A percentile compares a stretch with the other conserved stretches of the same genome.
Evolutionary conservation across 108 stramenopile species (phyloP).

Genomic region (Phaeodactylum tricornutum): DNA sequence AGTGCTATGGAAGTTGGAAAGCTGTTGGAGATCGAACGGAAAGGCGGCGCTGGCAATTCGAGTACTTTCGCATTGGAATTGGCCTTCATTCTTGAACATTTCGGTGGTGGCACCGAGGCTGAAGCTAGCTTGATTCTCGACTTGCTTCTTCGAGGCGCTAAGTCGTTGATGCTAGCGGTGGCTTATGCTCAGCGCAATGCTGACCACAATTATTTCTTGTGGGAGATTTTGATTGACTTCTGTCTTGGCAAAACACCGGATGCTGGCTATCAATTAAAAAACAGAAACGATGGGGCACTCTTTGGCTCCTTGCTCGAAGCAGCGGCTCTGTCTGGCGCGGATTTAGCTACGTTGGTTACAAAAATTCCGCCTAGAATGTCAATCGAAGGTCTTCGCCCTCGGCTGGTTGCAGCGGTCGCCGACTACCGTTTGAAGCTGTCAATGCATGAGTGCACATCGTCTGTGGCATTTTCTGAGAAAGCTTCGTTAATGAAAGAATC

Average conservation of each 20-base stretch:
- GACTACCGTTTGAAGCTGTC: constrained; percentile 69
- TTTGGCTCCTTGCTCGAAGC: constrained; percentile 74
- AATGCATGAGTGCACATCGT: constrained; percentile 47
- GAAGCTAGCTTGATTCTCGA: constrained; percentile 43
- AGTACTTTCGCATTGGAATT: constrained; percentile 64
- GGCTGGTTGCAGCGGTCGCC: constrained; percentile 68
- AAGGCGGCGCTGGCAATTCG: constrained; percentile 6
- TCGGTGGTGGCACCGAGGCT: constrained; percentile 30
- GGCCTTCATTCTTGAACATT: constrained; percentile 70
- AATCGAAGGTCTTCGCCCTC: constrained; percentile 71
- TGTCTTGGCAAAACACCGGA: constrained; percentile 20
- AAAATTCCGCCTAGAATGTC: constrained; percentile 65
- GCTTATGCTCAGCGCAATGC: constrained; percentile 56
- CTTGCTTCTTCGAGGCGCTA: constrained; percentile 56
- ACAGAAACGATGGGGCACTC: constrained; percentile 32
- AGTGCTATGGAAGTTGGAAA: constrained; percentile 19
- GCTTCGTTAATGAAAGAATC: constrained; percentile 46
- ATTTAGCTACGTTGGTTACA: constrained; percentile 52
- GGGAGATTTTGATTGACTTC: constrained; percentile 55
- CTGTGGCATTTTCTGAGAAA: constrained; percentile 42
- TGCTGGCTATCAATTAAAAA: not conserved
- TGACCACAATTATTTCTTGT: constrained; percentile 37
- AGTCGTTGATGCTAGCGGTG: constrained; percentile 55
- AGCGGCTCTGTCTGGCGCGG: constrained; percentile 66
- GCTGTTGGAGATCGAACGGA: constrained; percentile 12